Base-by-base conservation (phyloP, 2,329 filamentous ascomycete species). In the Claviceps sp. region DNA sequence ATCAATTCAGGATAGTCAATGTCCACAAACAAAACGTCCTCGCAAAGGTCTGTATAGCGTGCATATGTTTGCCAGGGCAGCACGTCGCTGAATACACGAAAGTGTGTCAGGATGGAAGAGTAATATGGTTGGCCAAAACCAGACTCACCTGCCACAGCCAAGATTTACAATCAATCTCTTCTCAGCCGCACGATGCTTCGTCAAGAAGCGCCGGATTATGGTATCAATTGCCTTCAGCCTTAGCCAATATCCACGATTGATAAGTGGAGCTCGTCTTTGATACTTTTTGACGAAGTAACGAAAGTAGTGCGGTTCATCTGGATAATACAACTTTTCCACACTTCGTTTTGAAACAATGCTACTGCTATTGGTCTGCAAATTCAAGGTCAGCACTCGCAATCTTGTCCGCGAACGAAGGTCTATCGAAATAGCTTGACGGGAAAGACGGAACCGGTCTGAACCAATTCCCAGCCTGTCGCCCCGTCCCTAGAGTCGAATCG, bases 321-420 rank as follows among this genome's bases (percentile, higher is more conserved):
- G 76, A 62, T 86, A 84, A 66, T 96, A 96, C 14, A 95, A 72
- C 59, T 84, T 84, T 63, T 95, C 89, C n/a, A 96, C 90, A 60
- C 88, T 93, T 58, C 89, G 76, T 65, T 96, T 96, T 14, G 89
- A 95, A 16, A 90, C 84, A 59, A 95, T 95, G 62, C 87, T 94
- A 67, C 86, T 91, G 64, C 83, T 90, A 65, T 95, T 95, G 53
- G 89, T 96, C 79, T 86, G 20, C 4, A 24, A 13, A 13, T 30
- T 37, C 37, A 7, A 24, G 30, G 14, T 50, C 30, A 50, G 48
- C 41, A 37, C 5, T 7, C 18, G 26, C 26, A 7, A 20, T 50
- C n/a, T 38, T 4, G 13, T 16, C 13, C 22, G 30, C 41, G 37
- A 26, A 16, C 16, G 14, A 13, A 26, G 16, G 46, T 38, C 37